These are phyloP conservation scores for Candida berthetii DNA, from an alignment of 805 yeast genomes.

Conservation along the genomic window DNA sequence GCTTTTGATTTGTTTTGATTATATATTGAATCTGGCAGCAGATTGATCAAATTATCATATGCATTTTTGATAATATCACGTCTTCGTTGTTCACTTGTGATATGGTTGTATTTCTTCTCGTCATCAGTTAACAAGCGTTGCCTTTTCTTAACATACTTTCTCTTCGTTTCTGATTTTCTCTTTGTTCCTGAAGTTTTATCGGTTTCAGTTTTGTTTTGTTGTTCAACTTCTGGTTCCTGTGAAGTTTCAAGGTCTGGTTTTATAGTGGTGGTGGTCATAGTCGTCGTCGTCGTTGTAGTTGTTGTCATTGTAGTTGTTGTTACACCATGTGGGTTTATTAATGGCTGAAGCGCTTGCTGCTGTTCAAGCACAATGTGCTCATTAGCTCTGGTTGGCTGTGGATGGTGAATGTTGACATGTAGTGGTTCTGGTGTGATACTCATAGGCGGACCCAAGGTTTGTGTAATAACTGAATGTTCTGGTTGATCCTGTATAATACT, in stretches of 20 bases:
- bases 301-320: too few species aligned
- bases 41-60: constrained; percentile 11
- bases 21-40: constrained; percentile 8
- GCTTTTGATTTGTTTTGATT: neutral
- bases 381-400: neutral
- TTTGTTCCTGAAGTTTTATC: neutral
- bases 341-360: too few species aligned
- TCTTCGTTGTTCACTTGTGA: constrained; percentile 19
- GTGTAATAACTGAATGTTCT: neutral
- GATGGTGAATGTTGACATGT: neutral
- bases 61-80: constrained; percentile 18
- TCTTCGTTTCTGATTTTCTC: neutral
- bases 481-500: constrained; percentile 19
- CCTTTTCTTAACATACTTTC: constrained; percentile 10
- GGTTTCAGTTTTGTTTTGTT: neutral
- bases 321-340: too few species aligned
- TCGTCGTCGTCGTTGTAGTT: too few species aligned
- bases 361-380: too few species aligned
- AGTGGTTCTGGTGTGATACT: neutral
- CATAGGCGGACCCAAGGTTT: neutral
- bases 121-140: constrained; percentile 17
- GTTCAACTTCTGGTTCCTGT: neutral
- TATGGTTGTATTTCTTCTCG: constrained; percentile 19
- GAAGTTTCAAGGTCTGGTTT: neutral
- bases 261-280: too few species aligned